These are phyloP conservation scores for Bidens hawaiensis DNA, from an alignment of 140 eudicot species.

Conservation along the genomic window DNA sequence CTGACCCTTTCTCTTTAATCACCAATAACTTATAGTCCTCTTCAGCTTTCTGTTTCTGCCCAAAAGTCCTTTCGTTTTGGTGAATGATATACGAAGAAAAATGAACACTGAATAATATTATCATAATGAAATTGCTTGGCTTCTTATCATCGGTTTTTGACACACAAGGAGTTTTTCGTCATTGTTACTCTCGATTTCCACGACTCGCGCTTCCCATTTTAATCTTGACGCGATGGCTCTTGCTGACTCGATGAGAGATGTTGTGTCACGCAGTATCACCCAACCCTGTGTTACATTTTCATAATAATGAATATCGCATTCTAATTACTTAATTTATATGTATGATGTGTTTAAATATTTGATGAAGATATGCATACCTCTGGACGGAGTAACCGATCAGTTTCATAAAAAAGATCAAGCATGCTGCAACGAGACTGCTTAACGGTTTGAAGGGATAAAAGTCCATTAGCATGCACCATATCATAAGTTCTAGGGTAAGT, in stretches of 20 bases:
- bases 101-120: slow-evolving; percentile 15
- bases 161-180: slow-evolving; percentile 89
- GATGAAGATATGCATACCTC: slow-evolving; percentile 54
- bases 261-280: slow-evolving; percentile 74
- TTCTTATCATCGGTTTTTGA: slow-evolving; percentile 82
- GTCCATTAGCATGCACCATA: slow-evolving; percentile 95
- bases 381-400: slow-evolving; percentile 93
- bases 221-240: slow-evolving; percentile 61
- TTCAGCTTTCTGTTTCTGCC: slow-evolving; percentile 38
- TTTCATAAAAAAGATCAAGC: slow-evolving; percentile 72
- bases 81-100: slow-evolving; percentile 25
- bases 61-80: slow-evolving; percentile 42
- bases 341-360: neutral
- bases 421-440: slow-evolving; percentile 68
- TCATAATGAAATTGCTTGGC: slow-evolving; percentile 44
- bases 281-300: slow-evolving; percentile 63
- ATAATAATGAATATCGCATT: neutral
- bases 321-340: neutral
- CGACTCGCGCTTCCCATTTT: slow-evolving; percentile 96
- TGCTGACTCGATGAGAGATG: slow-evolving; percentile 64
- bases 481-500: slow-evolving; percentile 94
- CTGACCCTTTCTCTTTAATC: slow-evolving; percentile 21
- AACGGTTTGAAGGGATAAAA: slow-evolving; percentile 60
- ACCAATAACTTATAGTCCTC: slow-evolving; percentile 24
- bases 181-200: slow-evolving; percentile 79